phyloP scores from a whole-genome alignment of 2,329 filamentous ascomycete species.

The Alternaria viburni region DNA sequence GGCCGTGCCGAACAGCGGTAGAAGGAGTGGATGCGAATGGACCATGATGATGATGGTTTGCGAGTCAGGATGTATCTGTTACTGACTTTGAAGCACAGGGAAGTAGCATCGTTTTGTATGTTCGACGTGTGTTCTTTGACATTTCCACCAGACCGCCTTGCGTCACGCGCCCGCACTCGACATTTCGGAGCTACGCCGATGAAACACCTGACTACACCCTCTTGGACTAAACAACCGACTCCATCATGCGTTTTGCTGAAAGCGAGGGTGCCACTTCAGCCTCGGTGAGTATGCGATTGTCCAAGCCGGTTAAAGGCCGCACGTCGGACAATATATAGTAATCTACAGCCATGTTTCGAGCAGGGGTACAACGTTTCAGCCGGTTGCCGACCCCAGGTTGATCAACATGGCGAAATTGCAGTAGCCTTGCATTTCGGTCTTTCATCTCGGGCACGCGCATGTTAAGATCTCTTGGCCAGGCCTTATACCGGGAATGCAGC shows the following conservation, averaged over 20 bases:
- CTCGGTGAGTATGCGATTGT: slow-evolving; percentile 3
- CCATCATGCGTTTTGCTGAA: slow-evolving; percentile 8
- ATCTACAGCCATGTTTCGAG: slow-evolving; percentile 19
- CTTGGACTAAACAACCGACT: slow-evolving; percentile 9
- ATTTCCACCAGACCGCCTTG: slow-evolving; percentile 12
- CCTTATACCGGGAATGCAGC: slow-evolving; percentile 2
- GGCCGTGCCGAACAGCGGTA: slow-evolving; percentile 34
- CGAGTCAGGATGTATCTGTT: neutral
- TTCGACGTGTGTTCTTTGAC: neutral
- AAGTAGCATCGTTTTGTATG: slow-evolving; percentile 14
- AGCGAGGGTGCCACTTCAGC: slow-evolving; percentile 7
- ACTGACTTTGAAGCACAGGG: neutral
- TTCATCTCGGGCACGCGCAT: neutral
- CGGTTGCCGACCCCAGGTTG: slow-evolving; percentile 7
- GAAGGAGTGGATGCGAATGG: slow-evolving; percentile 24
- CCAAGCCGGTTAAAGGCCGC: slow-evolving; percentile 18
- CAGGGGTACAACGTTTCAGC: slow-evolving; percentile 17
- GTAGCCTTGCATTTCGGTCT: slow-evolving; percentile 2
- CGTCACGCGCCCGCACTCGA: slow-evolving; percentile 17
- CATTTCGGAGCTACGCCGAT: slow-evolving; percentile 14
- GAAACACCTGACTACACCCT: slow-evolving; percentile 18
- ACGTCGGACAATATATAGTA: slow-evolving; percentile 18
- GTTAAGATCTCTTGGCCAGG: slow-evolving; percentile 6
- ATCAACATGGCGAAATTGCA: slow-evolving; percentile 14
- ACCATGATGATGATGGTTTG: slow-evolving; percentile 26